Base-by-base conservation (phyloP, 805 yeast genomes). In the Yamadazyma insecticola region DNA sequence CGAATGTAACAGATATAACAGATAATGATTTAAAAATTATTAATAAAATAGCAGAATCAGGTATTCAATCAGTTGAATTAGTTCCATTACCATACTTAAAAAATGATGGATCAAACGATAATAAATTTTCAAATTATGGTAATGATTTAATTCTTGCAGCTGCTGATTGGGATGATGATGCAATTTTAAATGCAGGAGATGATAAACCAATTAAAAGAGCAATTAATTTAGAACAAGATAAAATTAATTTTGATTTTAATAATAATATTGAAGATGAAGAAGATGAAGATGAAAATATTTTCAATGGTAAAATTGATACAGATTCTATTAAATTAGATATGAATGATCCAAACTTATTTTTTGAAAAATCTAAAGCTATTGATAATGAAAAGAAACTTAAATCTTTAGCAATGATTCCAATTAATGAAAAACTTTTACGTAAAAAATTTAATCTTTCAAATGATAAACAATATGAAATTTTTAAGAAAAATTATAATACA, bases 401-500 rank as follows among this genome's bases (percentile, higher is more conserved):
- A 16, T 33, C 53, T 3, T 52, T 43, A 33, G 70, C 77, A 1
- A 27, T 47, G 3, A 57, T 74, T 5, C 83, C 89, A 3, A 55
- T 69, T 2, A 71, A 63, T 36, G 84, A 79, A 28, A 70, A 70
- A 39, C 51, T 66, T 17, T 46, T 86, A 13, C 69, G 72, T 22
- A 53, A 68, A 36, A 80, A 82, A 42, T 87, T 83, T 58, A 83
- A 85, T 53, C 71, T 90, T 23, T 88, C 97, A 6, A 92, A 92
- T 57, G 98, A 92, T 56, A 72, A 74, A 26, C 83, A 81, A 25
- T 92, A 92, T 55, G 95, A 86, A 36, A 60, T 81, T 32, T 65
- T 92, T 43, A 83, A 82, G 49, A 83, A 78, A 35, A 89, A 87
- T 48, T 88, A 89, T 53, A 95, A 88, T 53, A 78, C 94, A 23